Base-by-base conservation (phyloP, 2,329 filamentous ascomycete species). In the Ophiostoma australiae region DNA sequence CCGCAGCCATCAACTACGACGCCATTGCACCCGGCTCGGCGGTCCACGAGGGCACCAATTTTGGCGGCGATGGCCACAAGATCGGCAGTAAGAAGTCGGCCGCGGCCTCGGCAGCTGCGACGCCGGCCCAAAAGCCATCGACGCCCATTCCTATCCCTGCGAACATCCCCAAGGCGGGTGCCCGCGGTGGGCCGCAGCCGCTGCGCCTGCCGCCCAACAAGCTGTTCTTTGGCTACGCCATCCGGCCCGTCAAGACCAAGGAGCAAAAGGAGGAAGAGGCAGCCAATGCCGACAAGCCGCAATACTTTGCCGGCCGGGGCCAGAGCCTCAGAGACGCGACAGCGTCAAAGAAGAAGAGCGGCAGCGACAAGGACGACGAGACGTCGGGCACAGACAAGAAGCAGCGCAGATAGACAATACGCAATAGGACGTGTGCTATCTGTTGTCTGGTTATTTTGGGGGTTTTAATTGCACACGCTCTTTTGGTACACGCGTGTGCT, bases 1-100 rank as follows among this genome's bases (percentile, higher is more conserved):
- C 95, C 0, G 93, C 97, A 77, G 88, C 93, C n/a, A 98, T 99
- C 83, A 97, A 97, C 83, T 99, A 98, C 80, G 87, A 89, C 69
- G 87, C 93, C 41, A 97, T 99, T 75, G 92, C 93, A 0, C 94
- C 95, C 0, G 89, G 89, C 3, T 86, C 92, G 7, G 87, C 85
- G 1, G 85, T 89, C 17, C 89, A 88, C 17, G 87, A 87, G 6
- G 84, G 90, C 0, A 94, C 92, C 0, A 90, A 95, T 78, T 98
- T 98, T 79, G 80, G 90, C 0, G 87, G 89, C 2, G 87, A 89
- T 48, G 95, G 95, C 0, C 92, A 97, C 77, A 90, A 91, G 74
- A 82, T 99, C n/a, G 90, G 86, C 73, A 83, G 44, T 17, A 35
- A 89, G 1, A 97, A 95, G 83, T 97, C 95, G 81, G 97, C 88